phyloP scores from a whole-genome alignment of 208 protist species.

The Trypanosomatidae sp. region DNA sequence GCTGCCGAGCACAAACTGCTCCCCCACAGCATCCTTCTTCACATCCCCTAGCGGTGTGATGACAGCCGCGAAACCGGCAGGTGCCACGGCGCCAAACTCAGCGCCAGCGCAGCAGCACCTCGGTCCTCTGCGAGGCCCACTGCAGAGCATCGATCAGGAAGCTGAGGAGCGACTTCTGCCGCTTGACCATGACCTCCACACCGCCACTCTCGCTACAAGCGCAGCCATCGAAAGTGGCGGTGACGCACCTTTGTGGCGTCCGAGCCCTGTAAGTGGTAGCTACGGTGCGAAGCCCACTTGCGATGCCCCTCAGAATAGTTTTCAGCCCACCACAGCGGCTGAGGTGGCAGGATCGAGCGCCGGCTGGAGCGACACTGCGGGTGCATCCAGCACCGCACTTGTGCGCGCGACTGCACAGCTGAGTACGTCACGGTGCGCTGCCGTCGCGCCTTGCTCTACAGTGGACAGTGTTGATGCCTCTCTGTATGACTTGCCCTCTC shows the following conservation, averaged over 20 bases:
- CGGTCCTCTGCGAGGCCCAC: neutral
- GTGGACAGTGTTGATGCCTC: neutral
- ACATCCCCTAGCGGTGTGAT: neutral
- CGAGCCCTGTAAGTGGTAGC: neutral
- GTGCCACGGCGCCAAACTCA: neutral
- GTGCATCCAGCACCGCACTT: neutral
- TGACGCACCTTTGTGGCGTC: neutral
- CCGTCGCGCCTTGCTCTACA: neutral
- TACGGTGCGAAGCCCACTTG: neutral
- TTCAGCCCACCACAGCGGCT: neutral
- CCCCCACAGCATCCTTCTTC: neutral
- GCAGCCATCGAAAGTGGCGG: neutral
- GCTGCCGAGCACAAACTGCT: slow-evolving; percentile 5
- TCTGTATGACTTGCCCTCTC: slow-evolving; percentile 1
- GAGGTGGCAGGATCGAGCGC: neutral
- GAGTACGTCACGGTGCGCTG: neutral
- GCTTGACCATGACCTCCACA: neutral
- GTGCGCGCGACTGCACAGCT: neutral
- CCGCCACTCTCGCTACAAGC: neutral
- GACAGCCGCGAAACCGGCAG: neutral
- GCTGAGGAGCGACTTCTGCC: neutral
- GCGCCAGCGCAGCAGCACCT: neutral
- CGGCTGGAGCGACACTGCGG: neutral
- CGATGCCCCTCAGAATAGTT: neutral
- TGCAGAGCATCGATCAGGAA: neutral